Base-by-base conservation (phyloP, 768 basidiomycete species). In the Lactarius trivialis region DNA sequence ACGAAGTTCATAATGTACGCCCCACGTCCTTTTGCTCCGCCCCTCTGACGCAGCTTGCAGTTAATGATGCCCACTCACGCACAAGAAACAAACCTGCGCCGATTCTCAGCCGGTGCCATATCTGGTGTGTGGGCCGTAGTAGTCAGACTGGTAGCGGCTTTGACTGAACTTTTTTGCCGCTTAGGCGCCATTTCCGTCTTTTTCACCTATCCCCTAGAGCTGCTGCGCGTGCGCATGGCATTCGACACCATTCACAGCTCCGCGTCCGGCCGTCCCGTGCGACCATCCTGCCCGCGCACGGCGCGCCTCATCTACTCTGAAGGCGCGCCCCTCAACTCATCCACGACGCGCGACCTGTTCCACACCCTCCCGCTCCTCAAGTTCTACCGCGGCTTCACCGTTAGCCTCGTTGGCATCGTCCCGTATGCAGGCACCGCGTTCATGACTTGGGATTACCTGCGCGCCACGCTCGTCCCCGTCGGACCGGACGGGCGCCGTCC, bases 301-400 rank as follows among this genome's bases (percentile, higher is more conserved):
- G 79, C 86, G 39, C 73, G 75, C 15, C 74, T 84, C 56, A 89
- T 98, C 60, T 93, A 91, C 72, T 76, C 76, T 60, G 92, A 95
- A 77, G 78, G 79, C 30, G 70, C 82, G 7, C 56, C 64, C 14
- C 39, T 68, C 3, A n/a, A 41, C 21, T 34, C 67, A 7, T 60
- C 76, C 3, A 30, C 36, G 1, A 12, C 69, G 51, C 59, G 53
- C 64, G 71, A 62, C 62, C 70, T 65, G 55, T 81, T 94, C 68
- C 75, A 81, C 49, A 81, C 81, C 14, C 83, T 89, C 68, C 89
- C 90, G 17, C 71, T 92, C 56, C 80, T 94, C 59, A 91, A 95
- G 70, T 93, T 98, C 75, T 99, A 98, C 72, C 90, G 97, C 24
- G 96, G 97, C n/a, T 98, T 98, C 75, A 86, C 86, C 7, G 93